phyloP scores from a whole-genome alignment of 1,284 basidiomycete species.

The Austroboletus novae-zelandiae region DNA sequence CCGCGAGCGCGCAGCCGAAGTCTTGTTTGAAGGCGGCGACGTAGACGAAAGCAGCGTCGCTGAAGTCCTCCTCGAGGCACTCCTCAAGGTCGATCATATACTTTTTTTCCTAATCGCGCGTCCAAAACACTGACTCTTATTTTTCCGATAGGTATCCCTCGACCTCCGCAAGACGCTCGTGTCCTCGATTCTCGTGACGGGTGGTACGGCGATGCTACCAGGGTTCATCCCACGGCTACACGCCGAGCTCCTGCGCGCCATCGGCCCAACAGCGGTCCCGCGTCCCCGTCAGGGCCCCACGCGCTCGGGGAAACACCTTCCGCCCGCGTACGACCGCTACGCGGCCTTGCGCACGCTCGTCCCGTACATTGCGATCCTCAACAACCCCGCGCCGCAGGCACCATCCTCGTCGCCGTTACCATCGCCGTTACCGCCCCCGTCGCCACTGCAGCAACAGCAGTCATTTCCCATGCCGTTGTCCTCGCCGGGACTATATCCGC shows the following conservation, averaged over 20 bases:
- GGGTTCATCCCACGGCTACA: conserved; percentile 89
- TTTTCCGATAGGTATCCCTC: conserved; percentile 68
- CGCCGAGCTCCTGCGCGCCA: conserved; percentile 63
- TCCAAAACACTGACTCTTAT: not conserved
- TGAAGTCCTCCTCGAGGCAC: conserved; percentile 73
- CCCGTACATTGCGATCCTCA: conserved; percentile 75
- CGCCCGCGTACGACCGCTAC: conserved; percentile 68
- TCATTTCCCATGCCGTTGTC: too few species aligned
- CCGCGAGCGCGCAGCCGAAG: conserved; percentile 85
- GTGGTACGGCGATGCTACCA: conserved; percentile 89
- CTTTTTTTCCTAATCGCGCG: not conserved
- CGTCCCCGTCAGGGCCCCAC: conserved; percentile 33
- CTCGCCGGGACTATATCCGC: too few species aligned
- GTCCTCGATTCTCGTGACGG: conserved; percentile 79
- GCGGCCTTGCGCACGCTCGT: conserved; percentile 66
- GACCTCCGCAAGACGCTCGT: conserved; percentile 83
- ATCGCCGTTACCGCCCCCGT: not conserved
- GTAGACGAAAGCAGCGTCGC: conserved; percentile 81
- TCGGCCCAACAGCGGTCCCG: conserved; percentile 40
- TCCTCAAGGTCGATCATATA: conserved; percentile 63
- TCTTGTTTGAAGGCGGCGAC: conserved; percentile 88
- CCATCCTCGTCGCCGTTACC: not conserved
- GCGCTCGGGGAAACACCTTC: conserved; percentile 40
- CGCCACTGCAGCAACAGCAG: too few species aligned
- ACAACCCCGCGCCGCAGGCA: conserved; percentile 65